Evolutionary conservation across 2,329 filamentous ascomycete genomes (phyloP), one percentile per base, ranked within the genome.

Genomic region (Penicillium sp.): DNA sequence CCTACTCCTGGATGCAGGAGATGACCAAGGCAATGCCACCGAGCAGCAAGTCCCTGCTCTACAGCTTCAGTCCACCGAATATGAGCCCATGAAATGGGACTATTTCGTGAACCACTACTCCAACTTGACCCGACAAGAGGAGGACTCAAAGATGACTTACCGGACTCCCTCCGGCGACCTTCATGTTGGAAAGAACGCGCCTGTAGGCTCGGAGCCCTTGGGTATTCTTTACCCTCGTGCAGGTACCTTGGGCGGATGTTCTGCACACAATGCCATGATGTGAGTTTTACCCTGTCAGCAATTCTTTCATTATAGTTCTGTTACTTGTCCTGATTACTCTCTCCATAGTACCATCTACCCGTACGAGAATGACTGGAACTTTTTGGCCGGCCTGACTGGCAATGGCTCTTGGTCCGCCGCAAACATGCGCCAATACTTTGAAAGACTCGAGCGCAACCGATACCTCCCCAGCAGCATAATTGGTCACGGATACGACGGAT

Each of bases 71-170:
- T 79, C 82, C 2, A 85, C 83, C 11, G 83, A 87, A 66, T 82
- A 87, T 60, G 77, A 78, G 24, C 78, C 79, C 18, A 78, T 86
- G 64, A 75, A 79, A 47, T 89, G 86, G 86, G 83, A 87, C 70
- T 88, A 84, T 73, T 89, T 83, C 62, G 83, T 87, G n/a, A 80
- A 80, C 47, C 86, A 88, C 70, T 88, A 87, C 66, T 76, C 78
- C 9, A 80, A 87, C 60, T 74, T 83, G 46, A 70, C 73, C 22
- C 78, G 82, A 39, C 82, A 86, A 62, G 77, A 80, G 22, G 76
- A 78, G 53, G 85, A 89, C 69, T 82, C 75, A 65, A 88, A 89
- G 77, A 83, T 84, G 49, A 82, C 82, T 1, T 88, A 86, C 68
- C 68, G 79, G 9, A 83, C 82, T 0, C 73, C 79, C 0, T 72